These are phyloP conservation scores for Sanguinoderma infundibulare DNA, from an alignment of 1,284 basidiomycete genomes.

Conservation along the genomic window DNA sequence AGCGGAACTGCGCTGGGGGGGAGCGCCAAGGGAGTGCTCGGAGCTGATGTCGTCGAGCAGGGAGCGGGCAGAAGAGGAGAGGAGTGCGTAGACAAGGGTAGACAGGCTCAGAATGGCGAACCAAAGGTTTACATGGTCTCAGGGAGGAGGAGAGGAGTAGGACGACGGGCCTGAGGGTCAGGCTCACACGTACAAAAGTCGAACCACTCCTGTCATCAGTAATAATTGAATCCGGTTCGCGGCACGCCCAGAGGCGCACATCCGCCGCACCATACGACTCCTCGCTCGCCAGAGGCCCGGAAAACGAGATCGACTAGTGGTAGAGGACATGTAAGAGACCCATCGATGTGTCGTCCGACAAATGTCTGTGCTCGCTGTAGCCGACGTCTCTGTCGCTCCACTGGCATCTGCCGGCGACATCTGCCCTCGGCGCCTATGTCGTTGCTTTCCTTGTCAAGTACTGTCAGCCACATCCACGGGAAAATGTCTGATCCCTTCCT, in stretches of 20 bases:
- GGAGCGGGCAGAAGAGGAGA: background rate
- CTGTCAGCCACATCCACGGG: background rate
- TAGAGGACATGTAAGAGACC: background rate
- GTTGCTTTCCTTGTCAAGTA: no score
- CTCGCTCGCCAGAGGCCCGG: background rate
- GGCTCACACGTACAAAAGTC: conserved; percentile 14
- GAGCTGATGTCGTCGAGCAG: background rate
- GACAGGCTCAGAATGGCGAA: background rate
- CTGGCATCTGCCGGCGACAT: background rate
- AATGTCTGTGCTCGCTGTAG: background rate
- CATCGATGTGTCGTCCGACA: background rate
- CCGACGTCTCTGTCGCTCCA: background rate
- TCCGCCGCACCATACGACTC: background rate
- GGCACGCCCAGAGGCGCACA: conserved; percentile 1
- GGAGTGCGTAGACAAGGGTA: background rate
- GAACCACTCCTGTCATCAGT: conserved; percentile 12
- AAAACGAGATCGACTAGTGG: background rate
- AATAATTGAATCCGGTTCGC: background rate
- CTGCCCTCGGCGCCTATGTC: no score
- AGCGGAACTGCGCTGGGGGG: background rate
- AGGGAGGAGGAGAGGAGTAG: background rate
- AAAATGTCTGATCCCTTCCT: background rate
- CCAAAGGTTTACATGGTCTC: conserved; percentile 8
- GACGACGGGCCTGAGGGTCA: background rate
- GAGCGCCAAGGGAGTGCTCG: background rate